These are phyloP conservation scores for Ophiostoma pallidulum DNA, from an alignment of 2,329 filamentous ascomycete genomes.

Conservation along the genomic window DNA sequence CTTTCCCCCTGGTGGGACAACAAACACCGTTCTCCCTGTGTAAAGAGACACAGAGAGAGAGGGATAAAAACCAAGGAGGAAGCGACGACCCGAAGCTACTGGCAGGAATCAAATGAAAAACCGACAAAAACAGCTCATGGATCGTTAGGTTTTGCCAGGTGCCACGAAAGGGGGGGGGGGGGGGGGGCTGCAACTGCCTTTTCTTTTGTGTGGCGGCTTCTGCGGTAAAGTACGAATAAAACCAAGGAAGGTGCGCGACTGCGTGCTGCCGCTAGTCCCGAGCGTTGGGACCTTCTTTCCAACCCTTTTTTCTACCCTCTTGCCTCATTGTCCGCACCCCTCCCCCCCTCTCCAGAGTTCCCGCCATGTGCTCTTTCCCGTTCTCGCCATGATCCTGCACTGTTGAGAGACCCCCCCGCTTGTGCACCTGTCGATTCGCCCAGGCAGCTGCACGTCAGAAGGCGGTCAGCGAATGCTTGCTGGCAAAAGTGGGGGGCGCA, in stretches of 20 bases:
- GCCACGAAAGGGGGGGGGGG: too few relatives aligned
- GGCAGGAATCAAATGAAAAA: background rate
- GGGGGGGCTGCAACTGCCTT: background rate
- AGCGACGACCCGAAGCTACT: background rate
- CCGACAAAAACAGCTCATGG: constrained; percentile 2
- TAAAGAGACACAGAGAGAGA: background rate
- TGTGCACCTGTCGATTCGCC: background rate
- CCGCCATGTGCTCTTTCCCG: background rate
- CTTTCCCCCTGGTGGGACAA: too few relatives aligned
- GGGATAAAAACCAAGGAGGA: too few relatives aligned
- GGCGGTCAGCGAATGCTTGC: background rate
- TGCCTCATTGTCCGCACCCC: too few relatives aligned
- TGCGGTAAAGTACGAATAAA: constrained; percentile 8
- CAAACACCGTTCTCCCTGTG: background rate
- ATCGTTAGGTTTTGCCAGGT: background rate
- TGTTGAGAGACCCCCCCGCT: constrained; percentile 4
- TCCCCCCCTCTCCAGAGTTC: too few relatives aligned
- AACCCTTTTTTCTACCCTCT: too few relatives aligned
- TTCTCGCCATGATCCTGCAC: background rate
- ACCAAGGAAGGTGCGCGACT: constrained; percentile 10
- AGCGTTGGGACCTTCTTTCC: too few relatives aligned
- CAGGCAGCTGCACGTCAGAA: background rate
- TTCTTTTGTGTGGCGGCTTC: constrained; percentile 8
- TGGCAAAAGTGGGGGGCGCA: background rate
- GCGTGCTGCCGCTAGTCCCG: background rate